phyloP scores from a whole-genome alignment of 441 rosid genomes.

The Jatropha podagrica region DNA sequence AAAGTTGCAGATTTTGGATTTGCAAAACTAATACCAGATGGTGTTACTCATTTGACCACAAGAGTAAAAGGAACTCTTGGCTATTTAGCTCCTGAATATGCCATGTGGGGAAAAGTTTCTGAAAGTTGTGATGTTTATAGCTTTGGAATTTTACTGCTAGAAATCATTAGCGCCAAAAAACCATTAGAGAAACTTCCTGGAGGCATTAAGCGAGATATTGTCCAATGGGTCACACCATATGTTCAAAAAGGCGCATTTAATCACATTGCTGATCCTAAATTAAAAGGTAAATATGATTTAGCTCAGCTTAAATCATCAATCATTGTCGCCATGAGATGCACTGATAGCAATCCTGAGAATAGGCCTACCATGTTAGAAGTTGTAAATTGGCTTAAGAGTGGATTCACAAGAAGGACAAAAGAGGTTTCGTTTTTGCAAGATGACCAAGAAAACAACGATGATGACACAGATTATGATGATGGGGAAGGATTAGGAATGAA shows the following conservation, averaged over 20 bases:
- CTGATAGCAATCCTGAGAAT: constrained; percentile 46
- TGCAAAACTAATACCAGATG: constrained; percentile 74
- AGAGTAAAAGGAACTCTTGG: constrained; percentile 74
- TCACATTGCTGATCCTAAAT: constrained; percentile 57
- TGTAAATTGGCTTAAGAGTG: constrained; percentile 51
- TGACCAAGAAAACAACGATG: background rate
- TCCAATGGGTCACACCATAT: constrained; percentile 63
- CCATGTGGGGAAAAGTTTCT: constrained; percentile 77
- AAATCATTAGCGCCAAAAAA: constrained; percentile 55
- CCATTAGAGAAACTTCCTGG: constrained; percentile 54
- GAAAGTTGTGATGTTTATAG: constrained; percentile 80
- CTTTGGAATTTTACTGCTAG: constrained; percentile 64
- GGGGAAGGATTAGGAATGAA: constrained; percentile 24
- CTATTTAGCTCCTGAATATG: constrained; percentile 73
- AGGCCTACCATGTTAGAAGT: constrained; percentile 61
- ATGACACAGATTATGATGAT: constrained; percentile 2
- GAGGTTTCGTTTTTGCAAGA: constrained; percentile 12
- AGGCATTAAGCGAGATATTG: constrained; percentile 40
- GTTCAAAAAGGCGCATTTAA: constrained; percentile 45
- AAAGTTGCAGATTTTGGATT: constrained; percentile 80
- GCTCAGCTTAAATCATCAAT: constrained; percentile 42
- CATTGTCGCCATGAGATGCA: constrained; percentile 46
- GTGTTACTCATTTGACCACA: constrained; percentile 69
- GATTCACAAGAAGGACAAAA: constrained; percentile 29
- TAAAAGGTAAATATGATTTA: constrained; percentile 51